These are phyloP conservation scores for Pythium plurisporium DNA, from an alignment of 352 stramenopile genomes.

Conservation along the genomic window DNA sequence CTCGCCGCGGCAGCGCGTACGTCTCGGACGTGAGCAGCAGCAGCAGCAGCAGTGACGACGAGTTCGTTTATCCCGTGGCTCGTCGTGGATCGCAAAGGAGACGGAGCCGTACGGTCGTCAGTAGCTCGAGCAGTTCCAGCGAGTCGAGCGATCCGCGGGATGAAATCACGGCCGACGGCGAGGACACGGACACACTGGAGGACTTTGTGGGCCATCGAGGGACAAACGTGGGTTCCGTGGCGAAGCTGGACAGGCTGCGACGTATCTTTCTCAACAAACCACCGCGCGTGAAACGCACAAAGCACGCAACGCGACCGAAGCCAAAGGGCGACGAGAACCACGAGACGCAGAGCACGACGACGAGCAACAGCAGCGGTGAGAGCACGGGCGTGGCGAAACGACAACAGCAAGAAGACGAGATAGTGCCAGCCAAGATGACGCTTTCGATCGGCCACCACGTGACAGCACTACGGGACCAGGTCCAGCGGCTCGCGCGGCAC, in stretches of 20 bases:
- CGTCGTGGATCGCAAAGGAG: conserved; percentile 6
- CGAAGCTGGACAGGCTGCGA: conserved; percentile 49
- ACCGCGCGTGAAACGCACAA: background rate
- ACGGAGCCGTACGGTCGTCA: background rate
- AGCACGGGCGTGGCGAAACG: background rate
- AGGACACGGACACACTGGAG: conserved; percentile 9
- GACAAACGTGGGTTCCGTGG: conserved; percentile 1
- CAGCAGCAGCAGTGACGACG: conserved; percentile 7
- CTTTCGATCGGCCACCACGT: conserved; percentile 48
- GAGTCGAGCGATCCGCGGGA: background rate
- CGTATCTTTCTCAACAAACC: conserved; percentile 71
- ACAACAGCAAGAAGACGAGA: background rate
- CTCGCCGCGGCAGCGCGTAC: conserved; percentile 12
- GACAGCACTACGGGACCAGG: conserved; percentile 40
- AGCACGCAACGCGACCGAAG: background rate
- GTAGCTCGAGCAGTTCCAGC: conserved; percentile 14
- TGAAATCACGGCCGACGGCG: background rate
- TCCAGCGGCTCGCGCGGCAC: conserved; percentile 37
- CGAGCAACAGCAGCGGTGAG: conserved; percentile 18
- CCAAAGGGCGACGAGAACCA: background rate
- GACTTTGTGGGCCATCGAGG: conserved; percentile 8
- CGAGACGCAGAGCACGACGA: background rate
- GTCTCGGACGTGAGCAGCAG: conserved; percentile 12
- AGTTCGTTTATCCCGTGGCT: background rate
- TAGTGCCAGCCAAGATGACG: conserved; percentile 9